Conservation (phyloP, 2,329 filamentous ascomycete genomes). For the Aspergillus hiratsukae region DNA sequence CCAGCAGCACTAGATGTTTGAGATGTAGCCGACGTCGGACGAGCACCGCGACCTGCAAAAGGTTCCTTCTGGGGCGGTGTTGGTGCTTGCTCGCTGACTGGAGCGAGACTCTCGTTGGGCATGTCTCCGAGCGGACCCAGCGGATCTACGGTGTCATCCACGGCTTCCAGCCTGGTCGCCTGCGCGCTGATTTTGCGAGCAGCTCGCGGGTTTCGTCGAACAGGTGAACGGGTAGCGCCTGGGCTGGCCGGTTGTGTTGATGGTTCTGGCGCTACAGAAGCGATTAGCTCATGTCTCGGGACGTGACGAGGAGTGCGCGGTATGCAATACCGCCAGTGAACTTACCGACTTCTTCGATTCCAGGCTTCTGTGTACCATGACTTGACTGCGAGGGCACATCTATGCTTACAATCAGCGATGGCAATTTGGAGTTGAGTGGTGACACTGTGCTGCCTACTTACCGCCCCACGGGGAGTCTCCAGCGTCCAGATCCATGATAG, state of each 20-base stretch:
- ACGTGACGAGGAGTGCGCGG: constrained; percentile 15
- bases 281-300: constrained; percentile 11
- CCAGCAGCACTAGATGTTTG: constrained; percentile 47
- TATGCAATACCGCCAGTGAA: constrained; percentile 5
- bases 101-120: constrained; percentile 29
- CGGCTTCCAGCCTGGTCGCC: constrained; percentile 58
- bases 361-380: constrained; percentile 22
- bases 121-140: constrained; percentile 56
- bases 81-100: constrained; percentile 50
- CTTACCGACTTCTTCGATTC: constrained; percentile 30
- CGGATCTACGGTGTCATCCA: constrained; percentile 59
- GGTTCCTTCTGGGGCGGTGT: constrained; percentile 58
- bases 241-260: constrained; percentile 34
- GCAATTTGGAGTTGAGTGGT: constrained; percentile 17
- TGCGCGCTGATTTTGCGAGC: constrained; percentile 56
- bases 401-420: constrained; percentile 26
- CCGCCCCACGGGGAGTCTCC: constrained; percentile 49
- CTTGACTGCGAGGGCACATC: constrained; percentile 45
- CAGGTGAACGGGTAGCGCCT: constrained; percentile 45
- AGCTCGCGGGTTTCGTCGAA: constrained; percentile 48
- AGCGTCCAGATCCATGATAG: constrained; percentile 38
- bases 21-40: constrained; percentile 37
- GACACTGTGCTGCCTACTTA: constrained; percentile 30
- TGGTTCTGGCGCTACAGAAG: constrained; percentile 24
- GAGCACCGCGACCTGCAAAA: constrained; percentile 32